Conservation (phyloP, 1,139 yeast genomes). For the Keqinozyma sinolaborantium region DNA sequence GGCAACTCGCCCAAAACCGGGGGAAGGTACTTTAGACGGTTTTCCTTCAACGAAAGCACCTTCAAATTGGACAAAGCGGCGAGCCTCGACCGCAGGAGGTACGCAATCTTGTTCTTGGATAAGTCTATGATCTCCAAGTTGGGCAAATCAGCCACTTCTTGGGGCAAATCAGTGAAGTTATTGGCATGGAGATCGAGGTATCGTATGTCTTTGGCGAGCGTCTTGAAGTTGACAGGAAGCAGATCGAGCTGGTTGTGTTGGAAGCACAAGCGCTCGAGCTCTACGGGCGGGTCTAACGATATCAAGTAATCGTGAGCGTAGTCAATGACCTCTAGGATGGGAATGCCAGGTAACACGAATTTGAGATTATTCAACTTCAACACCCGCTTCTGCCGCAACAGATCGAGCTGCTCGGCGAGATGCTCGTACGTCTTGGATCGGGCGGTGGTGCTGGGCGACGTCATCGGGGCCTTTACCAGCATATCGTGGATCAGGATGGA, state of each 20-base stretch:
- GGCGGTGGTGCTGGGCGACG: conserved; percentile 1
- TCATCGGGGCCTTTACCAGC: not conserved
- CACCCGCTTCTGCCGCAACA: conserved; percentile 17
- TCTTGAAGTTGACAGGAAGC: conserved; percentile 47
- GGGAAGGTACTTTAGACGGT: conserved; percentile 56
- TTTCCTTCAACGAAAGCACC: conserved; percentile 62
- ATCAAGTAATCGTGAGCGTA: conserved; percentile 21
- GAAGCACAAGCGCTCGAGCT: conserved; percentile 51
- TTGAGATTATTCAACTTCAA: conserved; percentile 17
- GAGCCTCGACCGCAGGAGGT: conserved; percentile 38
- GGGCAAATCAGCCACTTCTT: conserved; percentile 25
- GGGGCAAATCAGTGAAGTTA: conserved; percentile 51
- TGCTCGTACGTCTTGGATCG: conserved; percentile 11
- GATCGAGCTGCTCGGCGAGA: conserved; percentile 24
- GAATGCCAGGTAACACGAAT: conserved; percentile 5
- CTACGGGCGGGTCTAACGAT: conserved; percentile 28
- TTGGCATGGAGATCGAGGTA: conserved; percentile 70
- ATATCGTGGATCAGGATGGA: too few relatives aligned
- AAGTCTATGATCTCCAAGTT: conserved; percentile 66
- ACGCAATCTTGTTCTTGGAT: conserved; percentile 50
- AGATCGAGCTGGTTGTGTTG: conserved; percentile 47
- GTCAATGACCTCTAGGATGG: conserved; percentile 21
- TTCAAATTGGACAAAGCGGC: conserved; percentile 42
- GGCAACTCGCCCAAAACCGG: conserved; percentile 51
- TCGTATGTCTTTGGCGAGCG: conserved; percentile 43